These are phyloP conservation scores for Penicillium concentricum DNA, from an alignment of 2,329 filamentous ascomycete species.

Conservation along the genomic window DNA sequence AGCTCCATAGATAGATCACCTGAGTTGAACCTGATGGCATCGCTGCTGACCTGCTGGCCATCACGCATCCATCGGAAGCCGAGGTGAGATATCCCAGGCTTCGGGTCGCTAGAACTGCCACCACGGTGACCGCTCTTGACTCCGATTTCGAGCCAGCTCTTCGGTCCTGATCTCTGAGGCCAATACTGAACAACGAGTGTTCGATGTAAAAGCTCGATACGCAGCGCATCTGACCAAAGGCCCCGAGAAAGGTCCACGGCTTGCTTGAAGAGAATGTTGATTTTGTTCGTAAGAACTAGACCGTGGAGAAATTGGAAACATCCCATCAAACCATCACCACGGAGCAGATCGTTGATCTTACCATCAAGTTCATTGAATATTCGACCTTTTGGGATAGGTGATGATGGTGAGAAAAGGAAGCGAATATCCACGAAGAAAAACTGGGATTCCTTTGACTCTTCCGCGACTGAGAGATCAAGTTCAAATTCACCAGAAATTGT, in stretches of 20 bases:
- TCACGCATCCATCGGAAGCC: slow-evolving; percentile 77
- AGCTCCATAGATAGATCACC: slow-evolving; percentile 69
- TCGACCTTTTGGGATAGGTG: slow-evolving; percentile 60
- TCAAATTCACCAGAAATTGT: slow-evolving; percentile 81
- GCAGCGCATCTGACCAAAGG: slow-evolving; percentile 75
- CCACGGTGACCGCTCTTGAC: slow-evolving; percentile 46
- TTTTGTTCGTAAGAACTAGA: slow-evolving; percentile 84
- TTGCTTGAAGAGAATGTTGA: slow-evolving; percentile 77
- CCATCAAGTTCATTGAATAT: slow-evolving; percentile 67
- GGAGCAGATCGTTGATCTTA: slow-evolving; percentile 70
- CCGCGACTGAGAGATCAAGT: slow-evolving; percentile 84
- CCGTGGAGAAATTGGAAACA: slow-evolving; percentile 88
- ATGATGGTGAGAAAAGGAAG: slow-evolving; percentile 72
- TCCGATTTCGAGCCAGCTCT: slow-evolving; percentile 90
- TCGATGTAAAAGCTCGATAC: slow-evolving; percentile 76
- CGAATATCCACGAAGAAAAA: slow-evolving; percentile 95
- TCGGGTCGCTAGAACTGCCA: slow-evolving; percentile 6
- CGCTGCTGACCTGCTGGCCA: slow-evolving; percentile 69
- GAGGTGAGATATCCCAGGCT: slow-evolving; percentile 33
- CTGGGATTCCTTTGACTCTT: slow-evolving; percentile 77
- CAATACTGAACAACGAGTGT: slow-evolving; percentile 90
- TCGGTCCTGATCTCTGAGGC: slow-evolving; percentile 66
- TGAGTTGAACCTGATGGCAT: slow-evolving; percentile 66
- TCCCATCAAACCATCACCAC: slow-evolving; percentile 68
- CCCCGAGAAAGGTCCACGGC: slow-evolving; percentile 66